phyloP scores from a whole-genome alignment of 805 yeast genomes.

The Candida schatavii region DNA sequence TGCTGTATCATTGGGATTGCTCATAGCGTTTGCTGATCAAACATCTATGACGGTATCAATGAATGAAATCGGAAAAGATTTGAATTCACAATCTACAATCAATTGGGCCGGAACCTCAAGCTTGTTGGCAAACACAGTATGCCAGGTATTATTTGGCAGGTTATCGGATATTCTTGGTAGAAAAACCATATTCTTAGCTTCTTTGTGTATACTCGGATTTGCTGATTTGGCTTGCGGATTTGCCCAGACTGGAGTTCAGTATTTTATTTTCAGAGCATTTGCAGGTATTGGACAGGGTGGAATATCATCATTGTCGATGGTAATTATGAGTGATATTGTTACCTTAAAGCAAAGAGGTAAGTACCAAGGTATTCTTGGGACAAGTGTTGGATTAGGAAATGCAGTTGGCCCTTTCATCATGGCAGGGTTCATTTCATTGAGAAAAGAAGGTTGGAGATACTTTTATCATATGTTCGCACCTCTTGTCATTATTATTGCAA shows the following conservation, averaged over 20 bases:
- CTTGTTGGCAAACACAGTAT: slow-evolving; percentile 48
- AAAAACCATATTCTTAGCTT: slow-evolving; percentile 39
- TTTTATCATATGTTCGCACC: slow-evolving; percentile 51
- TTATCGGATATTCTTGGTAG: slow-evolving; percentile 56
- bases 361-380: slow-evolving; percentile 55
- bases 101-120: slow-evolving; percentile 61
- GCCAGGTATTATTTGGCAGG: slow-evolving; percentile 54
- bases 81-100: slow-evolving; percentile 46
- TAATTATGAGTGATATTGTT: slow-evolving; percentile 52
- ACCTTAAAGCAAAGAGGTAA: slow-evolving; percentile 53
- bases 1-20: slow-evolving; percentile 36
- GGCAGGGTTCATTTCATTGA: slow-evolving; percentile 41
- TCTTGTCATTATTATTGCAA: slow-evolving; percentile 28
- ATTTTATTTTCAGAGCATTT: slow-evolving; percentile 51
- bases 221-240: slow-evolving; percentile 52
- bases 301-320: slow-evolving; percentile 48
- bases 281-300: slow-evolving; percentile 61
- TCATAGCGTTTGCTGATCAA: slow-evolving; percentile 48
- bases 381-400: slow-evolving; percentile 50
- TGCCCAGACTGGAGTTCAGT: slow-evolving; percentile 46
- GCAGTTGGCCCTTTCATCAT: slow-evolving; percentile 57
- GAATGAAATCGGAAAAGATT: slow-evolving; percentile 46
- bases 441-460: slow-evolving; percentile 49
- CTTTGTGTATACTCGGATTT: slow-evolving; percentile 37
- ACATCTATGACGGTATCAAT: slow-evolving; percentile 48